Base-by-base conservation (phyloP, 768 basidiomycete species). In the Neoboletus subvelutipes region DNA sequence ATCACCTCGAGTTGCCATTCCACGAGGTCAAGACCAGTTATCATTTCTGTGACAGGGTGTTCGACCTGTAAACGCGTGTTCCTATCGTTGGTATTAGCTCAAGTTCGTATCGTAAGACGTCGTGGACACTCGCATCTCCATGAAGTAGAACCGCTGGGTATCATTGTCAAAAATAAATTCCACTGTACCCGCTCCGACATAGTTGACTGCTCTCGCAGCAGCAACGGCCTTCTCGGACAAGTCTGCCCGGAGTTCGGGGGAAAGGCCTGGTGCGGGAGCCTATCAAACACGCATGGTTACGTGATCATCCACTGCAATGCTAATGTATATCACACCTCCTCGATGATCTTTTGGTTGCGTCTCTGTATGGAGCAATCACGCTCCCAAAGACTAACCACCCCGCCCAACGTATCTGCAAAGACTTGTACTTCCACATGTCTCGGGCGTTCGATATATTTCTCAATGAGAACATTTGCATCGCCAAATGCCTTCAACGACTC, bases 151-250 rank as follows among this genome's bases (percentile, higher is more conserved):
- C 57, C 84, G 79, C 54, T 83, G 74, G 9, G 89, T 90, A 68
- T 94, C 88, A 59, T 92, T 94, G 70, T 98, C 94, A 61, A 96
- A 93, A 61, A 98, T 96, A 65, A 98, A 97, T 69, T 98, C 94
- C n/a, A 95, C 91, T 0, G 92, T 94, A 5, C 92, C 92, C 11
- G 93, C 93, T 33, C 93, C 93, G 33, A 92, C 86, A 66, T 98
- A 98, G 57, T 87, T 80, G 46, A 98, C 94, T 4, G 95, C 94
- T 67, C 81, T 85, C 6, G 94, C 94, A n/a, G 95, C 94, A 46
- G 90, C 92, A 24, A 95, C 82, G 3, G 95, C 94, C 72, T 94
- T 96, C 36, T 81, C 81, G 48, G 92, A 86, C 57, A 98, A 74
- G 63, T 94, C 88, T 31, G 83, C 84, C 31, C 94, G 81, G 45